These are phyloP conservation scores for Phanerodontia chrysosporium DNA, from an alignment of 768 basidiomycete species.

Conservation along the genomic window DNA sequence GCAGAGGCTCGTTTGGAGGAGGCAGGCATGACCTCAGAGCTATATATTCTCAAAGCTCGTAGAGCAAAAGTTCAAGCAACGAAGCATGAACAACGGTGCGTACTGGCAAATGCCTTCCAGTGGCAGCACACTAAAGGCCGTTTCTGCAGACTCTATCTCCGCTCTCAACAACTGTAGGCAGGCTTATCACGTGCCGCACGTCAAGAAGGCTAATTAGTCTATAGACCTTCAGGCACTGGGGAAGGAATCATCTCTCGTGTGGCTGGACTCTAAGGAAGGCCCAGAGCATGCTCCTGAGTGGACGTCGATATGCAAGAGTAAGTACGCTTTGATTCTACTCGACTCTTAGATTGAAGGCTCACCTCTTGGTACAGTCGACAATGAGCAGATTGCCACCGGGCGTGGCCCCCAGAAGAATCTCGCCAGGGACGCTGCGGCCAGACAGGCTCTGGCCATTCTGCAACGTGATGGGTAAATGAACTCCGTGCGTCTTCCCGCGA, in stretches of 20 bases:
- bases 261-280: conserved; percentile 46
- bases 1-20: background rate
- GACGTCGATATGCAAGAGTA: conserved; percentile 60
- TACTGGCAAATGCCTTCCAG: background rate
- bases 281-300: conserved; percentile 44
- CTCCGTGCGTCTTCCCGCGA: background rate
- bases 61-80: background rate
- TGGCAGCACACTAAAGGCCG: background rate
- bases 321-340: background rate
- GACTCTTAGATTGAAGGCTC: background rate
- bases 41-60: background rate
- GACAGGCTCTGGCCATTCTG: conserved; percentile 17
- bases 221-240: conserved; percentile 52
- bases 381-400: conserved; percentile 42
- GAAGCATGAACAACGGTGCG: background rate
- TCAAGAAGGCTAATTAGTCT: background rate
- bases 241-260: conserved; percentile 44
- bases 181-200: background rate
- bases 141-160: conserved; percentile 15
- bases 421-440: conserved; percentile 32
- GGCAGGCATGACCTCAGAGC: background rate
- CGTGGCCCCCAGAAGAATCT: conserved; percentile 36
- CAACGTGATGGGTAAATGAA: background rate
- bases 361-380: conserved; percentile 3
- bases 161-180: conserved; percentile 39